These are phyloP conservation scores for Lolium multiflorum DNA, from an alignment of 176 grass and related monocot genomes.

Conservation along the genomic window DNA sequence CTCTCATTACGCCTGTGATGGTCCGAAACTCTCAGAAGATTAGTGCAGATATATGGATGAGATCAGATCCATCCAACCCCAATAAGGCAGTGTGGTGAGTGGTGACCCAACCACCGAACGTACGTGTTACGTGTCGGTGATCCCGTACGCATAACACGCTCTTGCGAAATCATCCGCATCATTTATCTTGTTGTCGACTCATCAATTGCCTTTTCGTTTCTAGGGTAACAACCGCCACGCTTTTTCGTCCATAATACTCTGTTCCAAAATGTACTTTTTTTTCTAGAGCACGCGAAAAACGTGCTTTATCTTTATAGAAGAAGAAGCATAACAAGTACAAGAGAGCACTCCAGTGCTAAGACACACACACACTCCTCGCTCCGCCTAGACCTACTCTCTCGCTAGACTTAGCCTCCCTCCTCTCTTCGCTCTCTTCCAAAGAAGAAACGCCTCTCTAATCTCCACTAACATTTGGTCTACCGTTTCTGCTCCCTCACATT, in stretches of 20 bases:
- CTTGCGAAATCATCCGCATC: not conserved
- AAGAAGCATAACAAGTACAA: too few species aligned
- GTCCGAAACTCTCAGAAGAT: not conserved
- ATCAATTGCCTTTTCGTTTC: not conserved
- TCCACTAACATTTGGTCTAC: too few species aligned
- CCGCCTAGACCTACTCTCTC: too few species aligned
- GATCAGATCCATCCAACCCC: conserved; percentile 7
- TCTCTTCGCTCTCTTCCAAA: too few species aligned
- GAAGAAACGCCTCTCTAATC: too few species aligned
- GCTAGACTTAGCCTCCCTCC: too few species aligned
- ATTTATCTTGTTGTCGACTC: not conserved
- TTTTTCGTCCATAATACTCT: not conserved
- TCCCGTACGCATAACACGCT: conserved; percentile 8
- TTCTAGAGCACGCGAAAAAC: too few species aligned
- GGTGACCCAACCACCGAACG: conserved; percentile 35
- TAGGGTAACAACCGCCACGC: conserved; percentile 39
- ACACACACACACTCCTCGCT: too few species aligned
- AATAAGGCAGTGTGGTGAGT: not conserved
- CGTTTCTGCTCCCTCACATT: too few species aligned
- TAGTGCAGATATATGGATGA: not conserved
- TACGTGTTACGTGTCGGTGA: conserved; percentile 25
- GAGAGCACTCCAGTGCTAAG: too few species aligned
- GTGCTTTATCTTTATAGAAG: too few species aligned
- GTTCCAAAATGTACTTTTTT: too few species aligned
- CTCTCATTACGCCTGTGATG: conserved; percentile 20